Base-by-base conservation (phyloP, 2,329 filamentous ascomycete genomes). In the Paraconiothyrium brasiliense region DNA sequence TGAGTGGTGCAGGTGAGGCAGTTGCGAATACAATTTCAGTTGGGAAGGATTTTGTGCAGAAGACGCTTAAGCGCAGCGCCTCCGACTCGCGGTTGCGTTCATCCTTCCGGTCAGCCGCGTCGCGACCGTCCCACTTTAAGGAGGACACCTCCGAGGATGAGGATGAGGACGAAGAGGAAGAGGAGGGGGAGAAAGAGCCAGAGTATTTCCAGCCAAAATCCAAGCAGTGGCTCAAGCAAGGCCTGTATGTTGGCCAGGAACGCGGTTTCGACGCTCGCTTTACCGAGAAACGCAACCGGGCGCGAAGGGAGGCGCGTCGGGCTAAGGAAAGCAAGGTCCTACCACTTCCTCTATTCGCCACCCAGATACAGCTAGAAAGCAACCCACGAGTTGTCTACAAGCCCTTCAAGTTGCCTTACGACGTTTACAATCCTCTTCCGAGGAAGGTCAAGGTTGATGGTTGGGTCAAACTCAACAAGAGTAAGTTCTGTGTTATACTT, bases 401-500 rank as follows among this genome's bases (percentile, higher is more conserved):
- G 54, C 89, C 96, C 76, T 98, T 97, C 80, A 93, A 93, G 78
- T 83, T 99, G 34, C 95, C 95, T 0, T 97, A 89, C 73, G 91
- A 97, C 75, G 85, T 97, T 51, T 98, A 94, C 83, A 92, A 93
- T 57, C 94, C 94, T 2, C 86, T 97, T 22, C 91, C 92, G 3
- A 88, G 89, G 1, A 93, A 97, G 75, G 92, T 93, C 27, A 97
- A 97, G 79, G 94, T 94, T 0, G 90, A 96, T 68, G 93, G 97
- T 71, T 99, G 94, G 91, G 89, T 90, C 68, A 94, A 94, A 77
- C 90, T 95, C 69, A 94, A 93, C 66, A 95, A 92, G 79, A 98
- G 92, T 96, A 83, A 83, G 90, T 57, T 44, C 46, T 39, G 34
- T 24, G 22, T 30, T 13, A 14, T 54, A 62, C 4, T 20, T 32